These are phyloP conservation scores for Tolypocladium ophioglossoides DNA, from an alignment of 2,329 filamentous ascomycete genomes.

Conservation along the genomic window DNA sequence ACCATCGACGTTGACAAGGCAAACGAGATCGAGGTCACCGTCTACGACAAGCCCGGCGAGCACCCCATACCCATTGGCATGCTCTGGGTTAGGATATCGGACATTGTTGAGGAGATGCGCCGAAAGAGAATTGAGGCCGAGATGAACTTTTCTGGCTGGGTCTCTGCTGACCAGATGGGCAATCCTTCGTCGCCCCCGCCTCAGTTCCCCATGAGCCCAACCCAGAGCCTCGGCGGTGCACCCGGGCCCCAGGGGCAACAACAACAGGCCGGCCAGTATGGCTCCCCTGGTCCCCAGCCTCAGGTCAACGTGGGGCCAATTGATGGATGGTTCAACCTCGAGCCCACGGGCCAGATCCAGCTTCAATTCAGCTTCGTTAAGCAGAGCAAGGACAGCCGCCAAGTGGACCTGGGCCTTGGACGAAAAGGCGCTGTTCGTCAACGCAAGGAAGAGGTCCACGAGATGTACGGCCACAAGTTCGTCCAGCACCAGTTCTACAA, in stretches of 20 bases:
- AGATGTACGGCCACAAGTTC: constrained; percentile 99
- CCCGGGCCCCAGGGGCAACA: constrained; percentile 26
- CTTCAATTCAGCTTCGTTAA: constrained; percentile 88
- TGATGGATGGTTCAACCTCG: constrained; percentile 93
- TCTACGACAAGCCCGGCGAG: constrained; percentile 91
- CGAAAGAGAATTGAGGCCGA: constrained; percentile 95
- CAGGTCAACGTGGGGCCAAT: constrained; percentile 53
- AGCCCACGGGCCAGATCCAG: constrained; percentile 87
- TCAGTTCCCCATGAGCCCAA: constrained; percentile 49
- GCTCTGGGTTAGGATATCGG: constrained; percentile 92
- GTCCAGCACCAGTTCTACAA: constrained; percentile 99
- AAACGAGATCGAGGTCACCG: constrained; percentile 94
- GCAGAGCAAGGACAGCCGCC: constrained; percentile 71
- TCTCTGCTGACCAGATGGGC: constrained; percentile 91
- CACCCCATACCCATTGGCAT: constrained; percentile 87
- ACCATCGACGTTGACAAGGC: constrained; percentile 94
- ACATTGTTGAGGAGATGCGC: constrained; percentile 95
- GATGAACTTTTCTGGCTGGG: constrained; percentile 90
- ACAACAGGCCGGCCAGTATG: constrained; percentile 17
- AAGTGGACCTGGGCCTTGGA: constrained; percentile 80
- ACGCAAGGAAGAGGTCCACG: constrained; percentile 94
- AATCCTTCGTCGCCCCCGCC: constrained; percentile 36
- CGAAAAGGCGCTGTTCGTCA: constrained; percentile 95
- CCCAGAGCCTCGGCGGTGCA: constrained; percentile 30
- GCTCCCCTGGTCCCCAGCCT: constrained; percentile 30